These are phyloP conservation scores for Lathyrus tuberosus DNA, from an alignment of 306 rosid genomes.

Conservation along the genomic window DNA sequence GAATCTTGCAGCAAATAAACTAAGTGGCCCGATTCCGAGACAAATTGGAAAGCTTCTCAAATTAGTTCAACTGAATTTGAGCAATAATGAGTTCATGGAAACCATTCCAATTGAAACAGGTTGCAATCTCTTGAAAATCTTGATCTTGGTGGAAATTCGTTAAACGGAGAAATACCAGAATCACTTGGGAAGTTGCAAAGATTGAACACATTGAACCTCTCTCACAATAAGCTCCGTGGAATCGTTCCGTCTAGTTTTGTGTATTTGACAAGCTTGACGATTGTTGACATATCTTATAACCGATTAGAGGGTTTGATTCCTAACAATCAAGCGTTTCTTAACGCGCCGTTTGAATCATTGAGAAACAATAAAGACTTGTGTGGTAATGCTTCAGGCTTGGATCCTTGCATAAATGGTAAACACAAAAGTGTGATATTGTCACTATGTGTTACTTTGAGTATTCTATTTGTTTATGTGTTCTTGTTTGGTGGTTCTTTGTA, in stretches of 20 bases:
- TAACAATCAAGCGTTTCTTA: slow-evolving; percentile 22
- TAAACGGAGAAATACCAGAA: slow-evolving; percentile 41
- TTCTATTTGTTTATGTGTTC: background rate
- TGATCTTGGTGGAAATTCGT: slow-evolving; percentile 49
- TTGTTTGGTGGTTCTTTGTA: slow-evolving; percentile 1
- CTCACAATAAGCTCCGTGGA: slow-evolving; percentile 50
- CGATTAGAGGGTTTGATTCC: slow-evolving; percentile 41
- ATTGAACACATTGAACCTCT: slow-evolving; percentile 50
- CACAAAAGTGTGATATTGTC: background rate
- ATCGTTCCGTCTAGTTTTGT: slow-evolving; percentile 40
- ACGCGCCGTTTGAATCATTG: slow-evolving; percentile 31
- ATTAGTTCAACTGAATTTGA: slow-evolving; percentile 28
- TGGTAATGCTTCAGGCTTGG: slow-evolving; percentile 22
- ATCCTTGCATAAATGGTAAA: slow-evolving; percentile 7
- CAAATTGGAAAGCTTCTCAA: slow-evolving; percentile 4
- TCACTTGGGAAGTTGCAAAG: slow-evolving; percentile 33
- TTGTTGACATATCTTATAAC: slow-evolving; percentile 45
- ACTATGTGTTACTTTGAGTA: slow-evolving; percentile 1
- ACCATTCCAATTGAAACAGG: slow-evolving; percentile 27
- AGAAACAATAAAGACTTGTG: slow-evolving; percentile 33
- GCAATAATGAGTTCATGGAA: slow-evolving; percentile 32
- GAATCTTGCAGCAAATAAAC: slow-evolving; percentile 32
- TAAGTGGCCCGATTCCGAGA: slow-evolving; percentile 37
- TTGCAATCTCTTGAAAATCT: slow-evolving; percentile 39
- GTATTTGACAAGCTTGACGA: slow-evolving; percentile 46